Percentiles rank a stretch among this genome's conserved stretches.
Conservation (phyloP, 768 basidiomycete genomes). For the Cyclocybe aegerita region DNA sequence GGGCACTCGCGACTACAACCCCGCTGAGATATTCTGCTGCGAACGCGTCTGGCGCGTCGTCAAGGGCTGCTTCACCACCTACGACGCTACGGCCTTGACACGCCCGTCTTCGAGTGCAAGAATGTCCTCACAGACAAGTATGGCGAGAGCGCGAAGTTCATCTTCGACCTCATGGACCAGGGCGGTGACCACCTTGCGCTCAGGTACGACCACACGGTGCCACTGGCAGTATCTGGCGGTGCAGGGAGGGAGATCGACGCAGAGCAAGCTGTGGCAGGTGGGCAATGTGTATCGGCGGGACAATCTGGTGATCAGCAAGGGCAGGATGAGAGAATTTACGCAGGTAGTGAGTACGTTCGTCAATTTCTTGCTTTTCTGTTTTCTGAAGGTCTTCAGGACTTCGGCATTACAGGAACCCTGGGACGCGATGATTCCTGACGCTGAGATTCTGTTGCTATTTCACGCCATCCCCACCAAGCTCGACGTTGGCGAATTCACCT, state of each 20-base stretch:
- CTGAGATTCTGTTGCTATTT: constrained; percentile 80
- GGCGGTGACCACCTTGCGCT: constrained; percentile 95
- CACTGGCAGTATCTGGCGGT: constrained; percentile 92
- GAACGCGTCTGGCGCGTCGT: constrained; percentile 87
- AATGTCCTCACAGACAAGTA: constrained; percentile 96
- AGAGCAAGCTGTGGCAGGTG: constrained; percentile 92
- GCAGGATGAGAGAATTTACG: constrained; percentile 97
- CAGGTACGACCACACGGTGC: constrained; percentile 96
- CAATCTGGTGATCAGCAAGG: constrained; percentile 96
- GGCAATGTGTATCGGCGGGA: constrained; percentile 99
- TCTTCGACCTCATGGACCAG: constrained; percentile 97
- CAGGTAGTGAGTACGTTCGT: too few species aligned
- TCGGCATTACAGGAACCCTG: constrained; percentile 90
- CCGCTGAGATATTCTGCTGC: constrained; percentile 89
- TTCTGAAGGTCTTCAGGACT: constrained; percentile 59
- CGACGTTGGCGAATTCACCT: constrained; percentile 90
- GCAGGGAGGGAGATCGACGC: constrained; percentile 75
- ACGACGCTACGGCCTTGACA: constrained; percentile 91
- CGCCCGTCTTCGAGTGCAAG: constrained; percentile 97
- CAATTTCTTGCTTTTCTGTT: too few species aligned
- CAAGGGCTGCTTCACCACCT: constrained; percentile 83
- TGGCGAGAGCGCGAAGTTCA: constrained; percentile 96
- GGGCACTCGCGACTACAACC: constrained; percentile 95
- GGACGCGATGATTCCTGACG: constrained; percentile 98
- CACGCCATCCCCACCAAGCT: constrained; percentile 80